phyloP scores from a whole-genome alignment of 164 flowering plant genomes.

The Aristolochia californica region DNA sequence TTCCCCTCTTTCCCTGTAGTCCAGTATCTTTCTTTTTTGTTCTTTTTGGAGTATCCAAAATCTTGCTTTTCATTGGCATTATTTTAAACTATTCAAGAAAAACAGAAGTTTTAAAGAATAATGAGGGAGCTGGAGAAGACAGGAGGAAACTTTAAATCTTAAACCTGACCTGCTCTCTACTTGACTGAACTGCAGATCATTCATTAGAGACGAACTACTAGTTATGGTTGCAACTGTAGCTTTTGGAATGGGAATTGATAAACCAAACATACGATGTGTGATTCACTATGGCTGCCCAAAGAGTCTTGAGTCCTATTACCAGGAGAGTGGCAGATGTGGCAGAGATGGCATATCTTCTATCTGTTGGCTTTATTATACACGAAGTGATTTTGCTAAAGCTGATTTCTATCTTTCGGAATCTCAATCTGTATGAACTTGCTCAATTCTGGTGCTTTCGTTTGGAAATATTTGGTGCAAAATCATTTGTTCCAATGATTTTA shows the following conservation, averaged over 20 bases:
- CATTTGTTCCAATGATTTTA: too few species aligned
- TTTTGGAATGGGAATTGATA: constrained; percentile 72
- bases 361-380: constrained; percentile 48
- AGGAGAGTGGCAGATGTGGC: constrained; percentile 67
- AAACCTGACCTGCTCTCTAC: neutral
- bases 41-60: too few species aligned
- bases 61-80: too few species aligned
- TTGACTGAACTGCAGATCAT: constrained; percentile 24
- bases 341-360: constrained; percentile 53
- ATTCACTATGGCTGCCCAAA: constrained; percentile 67
- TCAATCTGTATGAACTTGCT: constrained; percentile 24
- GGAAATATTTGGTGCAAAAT: too few species aligned
- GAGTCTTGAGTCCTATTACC: constrained; percentile 53
- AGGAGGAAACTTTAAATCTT: too few species aligned
- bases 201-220: constrained; percentile 43
- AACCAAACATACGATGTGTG: constrained; percentile 49
- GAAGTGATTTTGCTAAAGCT: constrained; percentile 48
- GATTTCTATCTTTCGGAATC: constrained; percentile 43
- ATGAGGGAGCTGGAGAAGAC: too few species aligned
- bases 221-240: constrained; percentile 68
- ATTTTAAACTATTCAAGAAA: too few species aligned
- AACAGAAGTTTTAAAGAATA: too few species aligned
- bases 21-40: too few species aligned
- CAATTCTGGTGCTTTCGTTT: too few species aligned
- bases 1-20: too few species aligned